These are phyloP conservation scores for Aureobasidium sp. DNA, from an alignment of 2,329 filamentous ascomycete genomes.

Conservation along the genomic window DNA sequence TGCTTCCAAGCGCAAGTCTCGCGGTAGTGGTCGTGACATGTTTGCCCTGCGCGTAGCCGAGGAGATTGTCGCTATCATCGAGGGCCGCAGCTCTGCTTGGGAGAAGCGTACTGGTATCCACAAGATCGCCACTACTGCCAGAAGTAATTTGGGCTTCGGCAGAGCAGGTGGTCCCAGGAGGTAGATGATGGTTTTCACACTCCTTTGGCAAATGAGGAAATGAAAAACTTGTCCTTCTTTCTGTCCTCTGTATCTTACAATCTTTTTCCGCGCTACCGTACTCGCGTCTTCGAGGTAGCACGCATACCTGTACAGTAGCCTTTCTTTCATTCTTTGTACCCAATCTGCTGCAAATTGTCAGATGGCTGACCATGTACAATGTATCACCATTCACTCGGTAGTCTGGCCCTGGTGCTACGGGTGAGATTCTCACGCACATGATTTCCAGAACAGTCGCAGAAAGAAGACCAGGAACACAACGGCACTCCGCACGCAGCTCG, in stretches of 20 bases:
- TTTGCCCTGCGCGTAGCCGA: constrained; percentile 73
- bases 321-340: not conserved
- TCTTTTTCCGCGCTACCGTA: not conserved
- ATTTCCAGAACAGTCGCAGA: not conserved
- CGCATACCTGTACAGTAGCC: not conserved
- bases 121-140: constrained; percentile 66
- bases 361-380: too few species aligned
- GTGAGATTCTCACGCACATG: not conserved
- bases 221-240: not conserved
- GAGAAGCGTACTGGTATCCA: constrained; percentile 69
- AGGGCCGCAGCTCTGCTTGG: constrained; percentile 79
- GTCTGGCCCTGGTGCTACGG: too few species aligned
- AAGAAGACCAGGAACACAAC: not conserved
- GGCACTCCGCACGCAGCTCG: not conserved
- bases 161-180: constrained; percentile 20
- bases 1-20: constrained; percentile 68
- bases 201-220: not conserved
- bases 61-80: constrained; percentile 78
- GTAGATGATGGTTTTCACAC: not conserved
- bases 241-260: not conserved
- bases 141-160: constrained; percentile 55
- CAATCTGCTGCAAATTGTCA: not conserved
- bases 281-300: not conserved
- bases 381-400: too few species aligned
- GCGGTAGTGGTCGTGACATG: constrained; percentile 60